Conservation (phyloP, 768 basidiomycete species). For the Suillus decipiens region DNA sequence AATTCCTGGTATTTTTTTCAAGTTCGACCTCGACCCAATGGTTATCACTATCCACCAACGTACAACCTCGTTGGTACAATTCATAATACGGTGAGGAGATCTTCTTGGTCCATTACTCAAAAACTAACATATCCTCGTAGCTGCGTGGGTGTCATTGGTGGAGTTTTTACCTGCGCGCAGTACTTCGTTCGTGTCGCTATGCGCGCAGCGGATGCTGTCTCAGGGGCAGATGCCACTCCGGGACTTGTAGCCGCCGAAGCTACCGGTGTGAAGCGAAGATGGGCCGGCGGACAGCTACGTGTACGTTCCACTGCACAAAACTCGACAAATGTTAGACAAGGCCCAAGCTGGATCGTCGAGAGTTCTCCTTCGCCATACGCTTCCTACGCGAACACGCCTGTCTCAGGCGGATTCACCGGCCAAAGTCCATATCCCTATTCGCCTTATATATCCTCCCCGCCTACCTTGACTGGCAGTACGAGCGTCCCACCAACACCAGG, state of each 20-base stretch:
- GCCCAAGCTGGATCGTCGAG: slow-evolving; percentile 61
- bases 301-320: slow-evolving; percentile 42
- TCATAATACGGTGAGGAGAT: slow-evolving; percentile 65
- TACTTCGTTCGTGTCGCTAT: slow-evolving; percentile 68
- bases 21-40: slow-evolving; percentile 94
- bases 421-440: slow-evolving; percentile 32
- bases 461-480: slow-evolving; percentile 37
- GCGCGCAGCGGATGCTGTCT: slow-evolving; percentile 67
- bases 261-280: slow-evolving; percentile 64
- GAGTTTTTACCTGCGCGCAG: slow-evolving; percentile 83
- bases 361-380: slow-evolving; percentile 40
- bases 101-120: neutral
- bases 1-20: slow-evolving; percentile 97
- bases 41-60: slow-evolving; percentile 84
- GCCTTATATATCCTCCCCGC: slow-evolving; percentile 31
- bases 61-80: slow-evolving; percentile 78
- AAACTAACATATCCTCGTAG: slow-evolving; percentile 30
- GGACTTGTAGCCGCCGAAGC: slow-evolving; percentile 68
- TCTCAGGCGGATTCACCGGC: slow-evolving; percentile 28
- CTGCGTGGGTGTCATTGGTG: slow-evolving; percentile 91
- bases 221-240: slow-evolving; percentile 50
- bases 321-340: slow-evolving; percentile 51
- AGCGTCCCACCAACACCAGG: slow-evolving; percentile 26
- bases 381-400: slow-evolving; percentile 38
- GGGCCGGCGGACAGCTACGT: slow-evolving; percentile 66